Evolutionary conservation across 2,329 filamentous ascomycete species (phyloP).

Genomic region (Botrytis porri): DNA sequence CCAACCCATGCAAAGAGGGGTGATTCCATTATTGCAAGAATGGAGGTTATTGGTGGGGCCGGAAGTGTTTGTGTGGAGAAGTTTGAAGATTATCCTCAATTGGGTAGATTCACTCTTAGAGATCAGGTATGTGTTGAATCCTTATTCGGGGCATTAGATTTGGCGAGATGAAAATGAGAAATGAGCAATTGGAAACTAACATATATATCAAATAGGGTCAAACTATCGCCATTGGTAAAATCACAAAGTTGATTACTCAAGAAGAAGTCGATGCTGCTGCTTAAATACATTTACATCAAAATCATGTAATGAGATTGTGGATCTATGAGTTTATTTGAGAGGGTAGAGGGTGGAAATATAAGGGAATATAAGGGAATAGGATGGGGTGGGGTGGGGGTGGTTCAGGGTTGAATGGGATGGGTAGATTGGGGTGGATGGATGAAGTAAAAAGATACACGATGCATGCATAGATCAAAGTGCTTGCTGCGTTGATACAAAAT

Average conservation of each 20-base stretch:
- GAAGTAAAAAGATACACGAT: conserved; percentile 5
- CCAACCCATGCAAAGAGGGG: conserved; percentile 85
- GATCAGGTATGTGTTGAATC: conserved; percentile 62
- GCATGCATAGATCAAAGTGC: not conserved
- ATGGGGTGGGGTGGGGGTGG: not conserved
- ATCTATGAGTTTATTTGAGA: not conserved
- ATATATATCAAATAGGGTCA: conserved; percentile 64
- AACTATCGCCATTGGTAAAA: conserved; percentile 99
- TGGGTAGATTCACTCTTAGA: conserved; percentile 85
- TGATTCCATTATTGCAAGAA: conserved; percentile 83
- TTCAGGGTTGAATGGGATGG: not conserved
- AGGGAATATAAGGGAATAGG: too few species aligned
- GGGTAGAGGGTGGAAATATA: not conserved
- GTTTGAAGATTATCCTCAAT: conserved; percentile 94
- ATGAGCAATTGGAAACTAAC: conserved; percentile 23
- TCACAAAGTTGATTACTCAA: conserved; percentile 76
- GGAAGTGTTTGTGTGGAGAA: conserved; percentile 88
- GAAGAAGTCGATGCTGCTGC: conserved; percentile 20
- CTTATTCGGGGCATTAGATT: conserved; percentile 2
- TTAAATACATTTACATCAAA: not conserved
- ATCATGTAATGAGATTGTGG: not conserved
- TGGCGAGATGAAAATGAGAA: not conserved
- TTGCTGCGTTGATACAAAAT: not conserved
- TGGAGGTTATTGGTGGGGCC: conserved; percentile 82
- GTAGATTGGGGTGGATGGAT: not conserved